Conservation (phyloP, 148 eudicot genomes). For the Camellia sinensis region DNA sequence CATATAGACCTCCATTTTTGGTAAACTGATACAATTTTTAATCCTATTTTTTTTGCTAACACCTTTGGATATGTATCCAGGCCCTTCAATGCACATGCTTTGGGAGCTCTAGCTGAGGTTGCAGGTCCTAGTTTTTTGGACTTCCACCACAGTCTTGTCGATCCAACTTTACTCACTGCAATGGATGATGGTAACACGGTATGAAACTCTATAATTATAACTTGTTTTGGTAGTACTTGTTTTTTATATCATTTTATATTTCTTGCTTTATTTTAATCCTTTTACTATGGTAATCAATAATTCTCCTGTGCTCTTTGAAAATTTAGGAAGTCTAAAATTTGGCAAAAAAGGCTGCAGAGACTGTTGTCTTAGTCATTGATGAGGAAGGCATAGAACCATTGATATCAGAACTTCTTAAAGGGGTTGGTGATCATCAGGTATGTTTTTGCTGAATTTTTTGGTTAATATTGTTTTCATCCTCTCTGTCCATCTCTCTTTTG, state of each 20-base stretch:
- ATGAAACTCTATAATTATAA: constrained; percentile 20
- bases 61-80: constrained; percentile 34
- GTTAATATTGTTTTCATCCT: not conserved
- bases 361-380: constrained; percentile 91
- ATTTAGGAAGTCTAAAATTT: constrained; percentile 61
- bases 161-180: constrained; percentile 82
- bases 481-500: not conserved
- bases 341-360: constrained; percentile 94
- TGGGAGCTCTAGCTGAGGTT: constrained; percentile 97
- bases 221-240: not conserved
- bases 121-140: constrained; percentile 94
- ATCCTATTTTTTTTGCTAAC: not conserved
- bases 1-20: constrained; percentile 5
- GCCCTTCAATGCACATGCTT: constrained; percentile 97
- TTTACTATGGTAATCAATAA: not conserved
- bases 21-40: not conserved
- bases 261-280: not conserved
- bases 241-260: no score
- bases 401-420: constrained; percentile 83
- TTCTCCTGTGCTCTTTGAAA: constrained; percentile 11
- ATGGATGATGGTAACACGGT: constrained; percentile 83
- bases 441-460: constrained; percentile 11
- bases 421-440: constrained; percentile 75
- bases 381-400: constrained; percentile 89
- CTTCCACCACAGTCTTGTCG: constrained; percentile 67